A percentile compares a stretch with the other conserved stretches of the same genome.
Evolutionary conservation across 2,329 filamentous ascomycete genomes (phyloP).

Genomic region (Akanthomyces muscarius): DNA sequence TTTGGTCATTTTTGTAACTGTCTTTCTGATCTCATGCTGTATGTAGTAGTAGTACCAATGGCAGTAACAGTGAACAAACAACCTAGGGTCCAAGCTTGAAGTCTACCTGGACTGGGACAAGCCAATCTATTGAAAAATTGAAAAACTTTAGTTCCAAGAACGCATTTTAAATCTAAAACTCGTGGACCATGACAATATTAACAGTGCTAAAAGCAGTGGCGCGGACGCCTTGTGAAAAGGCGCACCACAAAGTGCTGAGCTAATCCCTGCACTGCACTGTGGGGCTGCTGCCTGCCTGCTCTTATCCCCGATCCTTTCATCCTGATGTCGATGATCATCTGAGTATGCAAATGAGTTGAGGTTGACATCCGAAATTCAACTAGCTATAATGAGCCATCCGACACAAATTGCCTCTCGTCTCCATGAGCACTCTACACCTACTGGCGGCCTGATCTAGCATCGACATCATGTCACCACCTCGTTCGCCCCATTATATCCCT

Average conservation of each 20-base stretch:
- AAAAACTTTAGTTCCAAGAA: too few relatives aligned
- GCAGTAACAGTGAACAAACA: too few relatives aligned
- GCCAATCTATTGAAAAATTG: too few relatives aligned
- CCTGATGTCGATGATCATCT: background rate
- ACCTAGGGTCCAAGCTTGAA: too few relatives aligned
- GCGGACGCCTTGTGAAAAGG: too few relatives aligned
- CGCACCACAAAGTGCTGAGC: background rate
- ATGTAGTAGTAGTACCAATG: too few relatives aligned
- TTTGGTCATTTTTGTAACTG: too few relatives aligned
- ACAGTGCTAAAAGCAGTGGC: too few relatives aligned
- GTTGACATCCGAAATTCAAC: background rate
- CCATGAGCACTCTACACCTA: background rate
- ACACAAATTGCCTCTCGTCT: background rate
- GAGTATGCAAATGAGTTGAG: background rate
- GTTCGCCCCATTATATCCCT: slow-evolving; percentile 34
- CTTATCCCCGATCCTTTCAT: background rate
- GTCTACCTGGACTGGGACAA: too few relatives aligned
- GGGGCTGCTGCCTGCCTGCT: slow-evolving; percentile 9
- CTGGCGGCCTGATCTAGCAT: background rate
- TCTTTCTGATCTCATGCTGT: too few relatives aligned
- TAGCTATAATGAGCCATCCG: background rate
- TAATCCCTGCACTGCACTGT: background rate
- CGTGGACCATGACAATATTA: too few relatives aligned
- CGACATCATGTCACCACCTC: slow-evolving; percentile 21
- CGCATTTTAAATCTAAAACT: too few relatives aligned